Evolutionary conservation across 2,329 filamentous ascomycete genomes (phyloP).

Genomic region (Aspergillus sp.): DNA sequence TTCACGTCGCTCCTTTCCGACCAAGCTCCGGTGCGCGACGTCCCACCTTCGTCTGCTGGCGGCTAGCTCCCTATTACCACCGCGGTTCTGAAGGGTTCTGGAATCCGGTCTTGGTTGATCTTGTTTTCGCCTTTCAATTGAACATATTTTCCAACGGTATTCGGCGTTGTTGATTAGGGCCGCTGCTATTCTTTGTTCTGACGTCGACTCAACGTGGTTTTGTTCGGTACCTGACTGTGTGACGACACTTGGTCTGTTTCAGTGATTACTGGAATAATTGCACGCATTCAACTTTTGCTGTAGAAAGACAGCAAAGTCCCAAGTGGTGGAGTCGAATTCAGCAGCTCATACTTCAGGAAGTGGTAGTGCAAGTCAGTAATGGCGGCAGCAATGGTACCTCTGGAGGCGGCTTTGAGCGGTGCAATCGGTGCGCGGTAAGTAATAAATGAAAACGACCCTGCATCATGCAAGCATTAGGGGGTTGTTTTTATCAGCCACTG

Average conservation of each 20-base stretch:
- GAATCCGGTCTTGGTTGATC: background rate
- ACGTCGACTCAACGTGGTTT: background rate
- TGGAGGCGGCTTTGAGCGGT: constrained; percentile 57
- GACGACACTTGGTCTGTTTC: background rate
- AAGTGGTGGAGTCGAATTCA: constrained; percentile 51
- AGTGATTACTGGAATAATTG: background rate
- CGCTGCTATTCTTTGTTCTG: background rate
- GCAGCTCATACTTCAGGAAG: constrained; percentile 38
- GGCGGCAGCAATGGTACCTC: constrained; percentile 48
- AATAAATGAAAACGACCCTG: background rate
- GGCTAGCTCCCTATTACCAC: constrained; percentile 5
- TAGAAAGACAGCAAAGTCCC: constrained; percentile 60
- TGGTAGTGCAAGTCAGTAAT: constrained; percentile 36
- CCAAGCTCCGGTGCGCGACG: constrained; percentile 18
- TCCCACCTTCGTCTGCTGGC: constrained; percentile 18
- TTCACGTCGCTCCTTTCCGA: constrained; percentile 22
- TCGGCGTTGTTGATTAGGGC: background rate
- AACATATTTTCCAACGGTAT: background rate
- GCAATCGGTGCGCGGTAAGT: constrained; percentile 62
- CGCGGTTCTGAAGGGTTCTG: constrained; percentile 6
- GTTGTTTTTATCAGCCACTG: background rate
- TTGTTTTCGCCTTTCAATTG: background rate
- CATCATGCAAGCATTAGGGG: background rate
- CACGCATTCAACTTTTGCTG: background rate
- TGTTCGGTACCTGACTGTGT: background rate